Conservation (phyloP, 2,329 filamentous ascomycete genomes). For the Acephala macrosclerotiorum region DNA sequence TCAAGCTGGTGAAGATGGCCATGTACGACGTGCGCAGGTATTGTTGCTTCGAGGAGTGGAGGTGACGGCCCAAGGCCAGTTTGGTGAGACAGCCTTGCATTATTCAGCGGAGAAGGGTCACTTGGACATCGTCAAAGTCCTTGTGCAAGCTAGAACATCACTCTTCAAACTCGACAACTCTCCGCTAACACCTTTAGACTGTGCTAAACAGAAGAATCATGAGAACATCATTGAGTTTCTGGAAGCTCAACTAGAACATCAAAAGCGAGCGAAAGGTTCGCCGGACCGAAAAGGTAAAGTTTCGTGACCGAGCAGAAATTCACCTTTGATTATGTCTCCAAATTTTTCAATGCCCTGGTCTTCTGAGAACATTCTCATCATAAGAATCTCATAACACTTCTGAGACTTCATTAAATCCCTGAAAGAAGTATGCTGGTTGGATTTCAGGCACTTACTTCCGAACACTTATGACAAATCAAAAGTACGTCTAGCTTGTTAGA, state of each 20-base stretch:
- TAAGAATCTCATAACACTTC: no score
- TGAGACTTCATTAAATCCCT: no score
- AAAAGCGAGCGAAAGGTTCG: neutral
- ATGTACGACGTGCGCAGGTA: neutral
- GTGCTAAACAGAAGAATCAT: neutral
- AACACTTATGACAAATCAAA: neutral
- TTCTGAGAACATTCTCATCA: no score
- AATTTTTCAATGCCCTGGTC: no score
- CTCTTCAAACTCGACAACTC: neutral
- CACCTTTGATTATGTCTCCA: no score
- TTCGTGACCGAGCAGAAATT: no score
- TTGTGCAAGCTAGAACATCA: neutral
- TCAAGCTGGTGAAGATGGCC: neutral
- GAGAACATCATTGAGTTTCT: neutral
- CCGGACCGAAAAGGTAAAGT: neutral
- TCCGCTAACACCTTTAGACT: neutral
- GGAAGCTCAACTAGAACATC: neutral
- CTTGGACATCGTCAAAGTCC: neutral
- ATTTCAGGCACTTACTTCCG: neutral
- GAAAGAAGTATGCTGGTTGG: no score
- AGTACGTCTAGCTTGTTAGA: constrained; percentile 2
- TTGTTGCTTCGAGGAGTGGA: neutral
- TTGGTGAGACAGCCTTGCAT: neutral
- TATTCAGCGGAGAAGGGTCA: neutral
- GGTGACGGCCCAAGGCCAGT: neutral